Evolutionary conservation across 2,329 filamentous ascomycete species (phyloP).

Genomic region (Chaetomium strumarium): DNA sequence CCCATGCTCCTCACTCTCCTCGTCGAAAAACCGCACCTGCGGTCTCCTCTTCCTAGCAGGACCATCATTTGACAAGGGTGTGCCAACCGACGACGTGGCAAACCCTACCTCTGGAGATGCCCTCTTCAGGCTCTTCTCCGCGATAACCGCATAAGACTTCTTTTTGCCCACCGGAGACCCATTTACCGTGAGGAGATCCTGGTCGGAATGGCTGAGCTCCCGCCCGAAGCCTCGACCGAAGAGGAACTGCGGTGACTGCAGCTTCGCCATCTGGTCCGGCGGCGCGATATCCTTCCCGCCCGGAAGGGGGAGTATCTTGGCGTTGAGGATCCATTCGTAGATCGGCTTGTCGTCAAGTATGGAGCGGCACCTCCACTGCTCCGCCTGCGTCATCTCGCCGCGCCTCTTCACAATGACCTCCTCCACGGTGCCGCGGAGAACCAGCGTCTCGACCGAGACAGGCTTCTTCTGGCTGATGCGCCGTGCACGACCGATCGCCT

Average conservation of each 20-base stretch:
- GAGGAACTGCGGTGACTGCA: slow-evolving; percentile 11
- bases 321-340: slow-evolving; percentile 53
- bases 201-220: slow-evolving; percentile 9
- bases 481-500: slow-evolving; percentile 85
- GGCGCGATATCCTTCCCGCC: not conserved
- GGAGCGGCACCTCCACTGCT: slow-evolving; percentile 49
- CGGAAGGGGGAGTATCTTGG: slow-evolving; percentile 37
- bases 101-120: not conserved
- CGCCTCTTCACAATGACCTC: slow-evolving; percentile 73
- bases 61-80: not conserved
- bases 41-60: slow-evolving; percentile 1
- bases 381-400: slow-evolving; percentile 65
- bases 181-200: slow-evolving; percentile 9
- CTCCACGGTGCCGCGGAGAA: slow-evolving; percentile 74
- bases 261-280: slow-evolving; percentile 14
- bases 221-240: slow-evolving; percentile 18
- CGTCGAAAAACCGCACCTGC: slow-evolving; percentile 9
- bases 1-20: not conserved
- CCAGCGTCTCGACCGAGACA: slow-evolving; percentile 80
- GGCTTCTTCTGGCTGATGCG: slow-evolving; percentile 76
- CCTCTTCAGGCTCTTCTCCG: slow-evolving; percentile 1
- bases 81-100: not conserved
- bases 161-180: not conserved
- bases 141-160: not conserved
- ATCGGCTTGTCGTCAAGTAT: slow-evolving; percentile 54